Conservation (phyloP, 352 stramenopile species). For the Phytophthora hibernalis region DNA sequence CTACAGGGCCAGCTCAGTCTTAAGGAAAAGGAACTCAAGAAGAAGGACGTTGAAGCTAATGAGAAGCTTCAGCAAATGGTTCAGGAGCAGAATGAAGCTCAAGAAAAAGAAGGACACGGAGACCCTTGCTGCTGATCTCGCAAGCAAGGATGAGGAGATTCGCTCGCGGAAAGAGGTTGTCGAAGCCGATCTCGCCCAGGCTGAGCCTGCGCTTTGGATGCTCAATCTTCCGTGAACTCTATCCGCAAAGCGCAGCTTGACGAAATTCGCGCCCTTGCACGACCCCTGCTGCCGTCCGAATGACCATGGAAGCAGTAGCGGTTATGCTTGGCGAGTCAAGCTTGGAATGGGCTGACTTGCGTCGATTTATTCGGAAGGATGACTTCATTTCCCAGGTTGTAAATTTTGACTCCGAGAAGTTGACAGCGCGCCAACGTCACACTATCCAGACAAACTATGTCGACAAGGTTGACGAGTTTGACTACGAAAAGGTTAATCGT, state of each 20-base stretch:
- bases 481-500: slow-evolving; percentile 93
- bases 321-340: slow-evolving; percentile 98
- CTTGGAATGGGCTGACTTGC: slow-evolving; percentile 97
- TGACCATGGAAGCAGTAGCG: slow-evolving; percentile 97
- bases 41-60: slow-evolving; percentile 98
- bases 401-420: slow-evolving; percentile 98
- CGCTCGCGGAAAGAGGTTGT: slow-evolving; percentile 94
- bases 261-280: slow-evolving; percentile 96
- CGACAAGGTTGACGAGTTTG: slow-evolving; percentile 90
- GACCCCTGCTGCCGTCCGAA: slow-evolving; percentile 96
- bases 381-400: slow-evolving; percentile 99
- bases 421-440: slow-evolving; percentile 95
- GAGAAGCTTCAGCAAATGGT: slow-evolving; percentile 99
- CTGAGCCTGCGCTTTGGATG: slow-evolving; percentile 98
- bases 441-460: slow-evolving; percentile 97
- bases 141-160: slow-evolving; percentile 96
- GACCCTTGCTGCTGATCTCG: slow-evolving; percentile 94
- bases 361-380: slow-evolving; percentile 96
- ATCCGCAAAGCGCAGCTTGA: slow-evolving; percentile 99
- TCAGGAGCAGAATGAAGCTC: slow-evolving; percentile 97
- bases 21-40: slow-evolving; percentile 95
- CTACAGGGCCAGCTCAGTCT: slow-evolving; percentile 91
- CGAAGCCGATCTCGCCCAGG: slow-evolving; percentile 96
- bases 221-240: slow-evolving; percentile 96
- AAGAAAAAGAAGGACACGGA: slow-evolving; percentile 98